Evolutionary conservation across 139 green algal genomes (phyloP).

Genomic region (Microglena sp.): DNA sequence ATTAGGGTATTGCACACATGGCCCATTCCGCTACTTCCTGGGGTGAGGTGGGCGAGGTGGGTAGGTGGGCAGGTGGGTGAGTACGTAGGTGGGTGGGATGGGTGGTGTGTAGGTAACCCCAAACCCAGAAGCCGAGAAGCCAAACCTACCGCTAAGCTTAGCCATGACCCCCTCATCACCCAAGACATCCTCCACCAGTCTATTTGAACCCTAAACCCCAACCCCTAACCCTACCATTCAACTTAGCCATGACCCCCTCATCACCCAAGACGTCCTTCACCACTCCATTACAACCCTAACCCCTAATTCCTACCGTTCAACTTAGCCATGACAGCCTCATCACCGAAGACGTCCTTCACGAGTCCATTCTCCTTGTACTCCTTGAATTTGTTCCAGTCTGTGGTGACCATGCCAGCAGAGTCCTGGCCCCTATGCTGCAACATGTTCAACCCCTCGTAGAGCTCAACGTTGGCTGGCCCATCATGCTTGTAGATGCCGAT

Average conservation of each 20-base stretch:
- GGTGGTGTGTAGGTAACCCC: no score
- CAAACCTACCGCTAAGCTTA: slow-evolving; percentile 64
- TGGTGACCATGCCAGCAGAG: slow-evolving; percentile 94
- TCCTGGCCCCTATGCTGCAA: slow-evolving; percentile 94
- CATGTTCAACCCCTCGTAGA: slow-evolving; percentile 95
- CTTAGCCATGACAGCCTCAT: slow-evolving; percentile 60
- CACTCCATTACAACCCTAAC: no score
- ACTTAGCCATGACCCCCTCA: slow-evolving; percentile 60
- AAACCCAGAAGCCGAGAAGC: no score
- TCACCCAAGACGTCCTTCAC: slow-evolving; percentile 95
- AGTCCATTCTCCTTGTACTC: slow-evolving; percentile 95
- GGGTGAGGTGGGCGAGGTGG: no score
- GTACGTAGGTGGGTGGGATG: no score
- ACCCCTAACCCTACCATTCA: slow-evolving; percentile 68
- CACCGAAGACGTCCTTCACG: slow-evolving; percentile 94
- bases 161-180: slow-evolving; percentile 57
- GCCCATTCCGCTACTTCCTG: no score
- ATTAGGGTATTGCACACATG: no score
- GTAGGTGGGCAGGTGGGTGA: no score
- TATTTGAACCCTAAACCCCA: no score
- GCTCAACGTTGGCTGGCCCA: slow-evolving; percentile 67
- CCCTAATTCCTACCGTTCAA: slow-evolving; percentile 65
- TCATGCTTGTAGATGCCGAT: slow-evolving; percentile 84
- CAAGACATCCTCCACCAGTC: slow-evolving; percentile 98
- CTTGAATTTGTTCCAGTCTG: slow-evolving; percentile 68